Conservation (phyloP, 495 filamentous ascomycete genomes). For the Elaphomyces granulatus region DNA sequence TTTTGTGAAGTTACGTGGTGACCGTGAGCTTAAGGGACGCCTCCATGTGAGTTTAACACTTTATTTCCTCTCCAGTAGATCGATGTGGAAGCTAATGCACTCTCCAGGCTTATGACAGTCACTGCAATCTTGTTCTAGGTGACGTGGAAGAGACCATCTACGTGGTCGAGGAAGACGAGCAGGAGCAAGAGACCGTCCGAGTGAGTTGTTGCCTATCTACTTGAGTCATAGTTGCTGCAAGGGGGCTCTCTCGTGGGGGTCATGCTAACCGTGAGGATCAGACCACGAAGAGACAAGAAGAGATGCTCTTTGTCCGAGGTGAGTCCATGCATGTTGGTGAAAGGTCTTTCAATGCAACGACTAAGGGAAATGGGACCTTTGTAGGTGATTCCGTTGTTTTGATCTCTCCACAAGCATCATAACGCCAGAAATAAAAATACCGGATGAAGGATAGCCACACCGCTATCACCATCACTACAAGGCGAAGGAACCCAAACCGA, state of each 20-base stretch:
- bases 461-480: too few species aligned
- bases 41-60: conserved; percentile 55
- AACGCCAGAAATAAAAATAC: neutral
- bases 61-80: neutral
- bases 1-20: conserved; percentile 90
- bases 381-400: conserved; percentile 91
- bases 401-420: conserved; percentile 62
- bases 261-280: conserved; percentile 20
- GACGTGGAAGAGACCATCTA: conserved; percentile 98
- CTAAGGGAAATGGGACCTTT: neutral
- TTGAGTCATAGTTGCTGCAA: conserved; percentile 16
- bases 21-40: conserved; percentile 87
- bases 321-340: conserved; percentile 12
- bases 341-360: neutral
- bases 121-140: conserved; percentile 95
- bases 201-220: conserved; percentile 35
- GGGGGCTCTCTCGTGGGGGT: conserved; percentile 1
- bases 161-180: conserved; percentile 67
- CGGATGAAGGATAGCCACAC: too few species aligned
- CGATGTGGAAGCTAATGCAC: neutral
- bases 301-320: conserved; percentile 99
- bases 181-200: conserved; percentile 58
- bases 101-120: conserved; percentile 83
- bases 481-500: too few species aligned
- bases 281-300: conserved; percentile 91